Base-by-base conservation (phyloP, 2,329 filamentous ascomycete species). In the Chrysoporthe cubensis region DNA sequence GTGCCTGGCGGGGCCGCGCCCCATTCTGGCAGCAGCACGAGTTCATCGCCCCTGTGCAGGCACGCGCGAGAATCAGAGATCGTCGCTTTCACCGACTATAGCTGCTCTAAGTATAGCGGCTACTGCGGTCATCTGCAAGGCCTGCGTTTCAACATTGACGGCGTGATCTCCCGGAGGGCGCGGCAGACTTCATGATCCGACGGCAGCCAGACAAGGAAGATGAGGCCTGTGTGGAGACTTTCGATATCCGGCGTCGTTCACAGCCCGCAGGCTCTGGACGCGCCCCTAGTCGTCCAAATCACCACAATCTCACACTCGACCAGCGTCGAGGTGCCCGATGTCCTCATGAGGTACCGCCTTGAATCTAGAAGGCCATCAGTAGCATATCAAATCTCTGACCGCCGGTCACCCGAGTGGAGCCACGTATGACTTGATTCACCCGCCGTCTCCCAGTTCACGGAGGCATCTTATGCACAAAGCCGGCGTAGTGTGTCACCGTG, bases 91-190 rank as follows among this genome's bases (percentile, higher is more conserved):
- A 65, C 63, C 44, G 44, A 54, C 37, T 37, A 61, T 46, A 52
- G 54, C 14, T 57, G 54, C 34, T 21, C 37, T 61, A 26, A 26
- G 26, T 26, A 14, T 9, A 34, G 21, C 48, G 61, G 44, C 57
- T 57, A 62, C 62, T 61, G 65, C 43, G 44, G 44, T 62, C n/a
- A 58, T 52, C 46, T 57, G 57, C 64, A 58, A n/a, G 37, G 18
- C 65, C 21, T 59, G 56, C 43, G 61, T 61, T 42, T 14, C 46
- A 46, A 57, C 8, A 52, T 57, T 61, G 54, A 43, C 65, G 42
- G 52, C 57, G 64, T 66, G 64, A 66, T 58, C 57, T 54, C 11
- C 46, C 14, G 21, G 37, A 56, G 32, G 54, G 59, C 37, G 14
- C 13, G 57, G 44, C 26, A 21, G 37, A 54, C 18, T 16, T 34